Percentiles rank a stretch among this genome's conserved stretches.
Evolutionary conservation across 768 basidiomycete genomes (phyloP).

Genomic region (Lactarius sp.): DNA sequence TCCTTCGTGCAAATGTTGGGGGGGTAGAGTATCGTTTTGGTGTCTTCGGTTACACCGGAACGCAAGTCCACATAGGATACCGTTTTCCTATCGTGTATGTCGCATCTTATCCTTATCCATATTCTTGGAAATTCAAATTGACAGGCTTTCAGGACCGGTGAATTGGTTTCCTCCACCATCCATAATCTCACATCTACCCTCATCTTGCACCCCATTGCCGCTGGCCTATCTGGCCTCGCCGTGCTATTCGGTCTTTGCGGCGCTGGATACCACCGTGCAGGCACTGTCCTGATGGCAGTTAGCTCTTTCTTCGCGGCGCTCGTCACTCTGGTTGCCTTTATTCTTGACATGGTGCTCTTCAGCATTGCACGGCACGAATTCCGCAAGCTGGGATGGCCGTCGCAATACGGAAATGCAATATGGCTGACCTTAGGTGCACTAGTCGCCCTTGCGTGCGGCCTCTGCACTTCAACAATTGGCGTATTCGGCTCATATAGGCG

Average conservation of each 20-base stretch:
- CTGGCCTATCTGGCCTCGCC: constrained; percentile 60
- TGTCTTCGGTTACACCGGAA: constrained; percentile 73
- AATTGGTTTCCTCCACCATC: constrained; percentile 48
- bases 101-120: background rate
- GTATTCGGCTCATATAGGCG: constrained; percentile 61
- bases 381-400: constrained; percentile 41
- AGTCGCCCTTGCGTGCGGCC: constrained; percentile 58
- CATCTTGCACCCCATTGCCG: constrained; percentile 78
- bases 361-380: constrained; percentile 60
- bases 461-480: constrained; percentile 61
- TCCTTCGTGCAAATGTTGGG: constrained; percentile 49
- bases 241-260: constrained; percentile 68
- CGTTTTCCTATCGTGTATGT: constrained; percentile 47
- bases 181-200: constrained; percentile 68
- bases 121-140: background rate
- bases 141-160: constrained; percentile 35
- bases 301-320: constrained; percentile 61
- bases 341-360: constrained; percentile 79
- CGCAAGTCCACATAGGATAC: constrained; percentile 54
- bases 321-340: constrained; percentile 60
- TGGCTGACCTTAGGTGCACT: constrained; percentile 79
- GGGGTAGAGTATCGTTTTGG: constrained; percentile 52
- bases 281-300: constrained; percentile 76
- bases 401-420: constrained; percentile 72
- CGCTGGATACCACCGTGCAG: constrained; percentile 54